Conservation (phyloP, 2,329 filamentous ascomycete species). For the Alternaria triticimaculans region DNA sequence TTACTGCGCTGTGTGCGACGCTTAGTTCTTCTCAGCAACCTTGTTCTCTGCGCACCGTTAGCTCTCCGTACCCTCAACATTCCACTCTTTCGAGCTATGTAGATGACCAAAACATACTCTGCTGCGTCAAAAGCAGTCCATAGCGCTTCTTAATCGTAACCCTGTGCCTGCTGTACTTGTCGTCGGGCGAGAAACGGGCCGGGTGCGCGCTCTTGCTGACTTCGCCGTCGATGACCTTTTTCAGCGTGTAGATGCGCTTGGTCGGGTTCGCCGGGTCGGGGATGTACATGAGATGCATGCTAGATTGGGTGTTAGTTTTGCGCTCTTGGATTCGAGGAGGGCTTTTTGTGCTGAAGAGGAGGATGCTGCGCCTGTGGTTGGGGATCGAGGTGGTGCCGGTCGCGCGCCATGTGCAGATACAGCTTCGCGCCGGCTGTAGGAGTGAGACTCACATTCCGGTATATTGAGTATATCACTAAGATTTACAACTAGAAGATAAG, state of each 20-base stretch:
- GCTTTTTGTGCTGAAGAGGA: background rate
- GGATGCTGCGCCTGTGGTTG: background rate
- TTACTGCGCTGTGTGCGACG: background rate
- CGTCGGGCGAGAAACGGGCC: conserved; percentile 94
- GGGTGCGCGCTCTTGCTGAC: conserved; percentile 97
- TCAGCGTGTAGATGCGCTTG: conserved; percentile 93
- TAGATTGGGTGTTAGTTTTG: conserved; percentile 19
- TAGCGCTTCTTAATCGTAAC: conserved; percentile 96
- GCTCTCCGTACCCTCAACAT: background rate
- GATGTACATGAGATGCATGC: conserved; percentile 85
- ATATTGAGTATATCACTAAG: background rate
- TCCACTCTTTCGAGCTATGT: too few relatives aligned
- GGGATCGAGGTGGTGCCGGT: background rate
- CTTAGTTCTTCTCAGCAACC: conserved; percentile 26
- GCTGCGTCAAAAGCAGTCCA: conserved; percentile 84
- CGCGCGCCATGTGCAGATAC: background rate
- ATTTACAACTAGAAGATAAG: background rate
- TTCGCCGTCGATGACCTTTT: conserved; percentile 81
- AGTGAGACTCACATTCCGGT: conserved; percentile 6
- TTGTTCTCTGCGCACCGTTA: conserved; percentile 31
- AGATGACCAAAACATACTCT: conserved; percentile 52
- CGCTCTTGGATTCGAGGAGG: background rate
- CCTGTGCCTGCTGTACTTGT: conserved; percentile 95
- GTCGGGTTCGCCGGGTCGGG: conserved; percentile 70
- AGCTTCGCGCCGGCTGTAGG: background rate